Conservation (phyloP, 148 eudicot species). For the Diospyros kaki region DNA sequence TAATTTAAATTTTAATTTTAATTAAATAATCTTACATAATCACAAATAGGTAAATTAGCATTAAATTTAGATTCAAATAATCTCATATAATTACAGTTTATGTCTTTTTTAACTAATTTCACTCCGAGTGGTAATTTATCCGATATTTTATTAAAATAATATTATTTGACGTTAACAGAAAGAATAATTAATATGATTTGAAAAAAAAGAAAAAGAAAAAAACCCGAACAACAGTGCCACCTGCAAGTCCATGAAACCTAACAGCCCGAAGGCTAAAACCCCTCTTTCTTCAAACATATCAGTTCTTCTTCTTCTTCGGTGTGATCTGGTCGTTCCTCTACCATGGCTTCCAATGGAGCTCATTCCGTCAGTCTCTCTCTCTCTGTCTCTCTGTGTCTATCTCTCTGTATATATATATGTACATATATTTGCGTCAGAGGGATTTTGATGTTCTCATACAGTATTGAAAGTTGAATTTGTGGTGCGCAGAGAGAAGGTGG, state of each 20-base stretch:
- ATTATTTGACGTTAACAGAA: too few species aligned
- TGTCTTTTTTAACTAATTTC: too few species aligned
- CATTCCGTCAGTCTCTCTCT: constrained; percentile 27
- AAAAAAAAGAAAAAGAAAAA: too few species aligned
- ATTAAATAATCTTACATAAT: too few species aligned
- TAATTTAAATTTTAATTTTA: too few species aligned
- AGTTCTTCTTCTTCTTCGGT: not conserved
- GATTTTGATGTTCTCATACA: constrained; percentile 4
- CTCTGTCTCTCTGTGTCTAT: not conserved
- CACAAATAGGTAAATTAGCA: too few species aligned
- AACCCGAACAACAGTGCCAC: not conserved
- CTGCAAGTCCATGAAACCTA: constrained; percentile 19
- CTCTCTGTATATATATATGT: not conserved
- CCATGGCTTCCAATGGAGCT: constrained; percentile 65
- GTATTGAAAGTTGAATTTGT: constrained; percentile 1
- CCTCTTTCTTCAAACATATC: too few species aligned
- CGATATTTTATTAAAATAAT: too few species aligned
- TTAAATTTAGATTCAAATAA: too few species aligned
- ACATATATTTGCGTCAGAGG: not conserved
- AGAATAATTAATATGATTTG: too few species aligned
- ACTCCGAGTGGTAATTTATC: too few species aligned
- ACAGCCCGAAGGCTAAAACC: not conserved
- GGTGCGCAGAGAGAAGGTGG: constrained; percentile 43
- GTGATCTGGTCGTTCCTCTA: not conserved
- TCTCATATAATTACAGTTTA: too few species aligned